A percentile compares a stretch with the other conserved stretches of the same genome.
phyloP scores from a whole-genome alignment of 129 eudicot species.

The Saussurea involucrata region DNA sequence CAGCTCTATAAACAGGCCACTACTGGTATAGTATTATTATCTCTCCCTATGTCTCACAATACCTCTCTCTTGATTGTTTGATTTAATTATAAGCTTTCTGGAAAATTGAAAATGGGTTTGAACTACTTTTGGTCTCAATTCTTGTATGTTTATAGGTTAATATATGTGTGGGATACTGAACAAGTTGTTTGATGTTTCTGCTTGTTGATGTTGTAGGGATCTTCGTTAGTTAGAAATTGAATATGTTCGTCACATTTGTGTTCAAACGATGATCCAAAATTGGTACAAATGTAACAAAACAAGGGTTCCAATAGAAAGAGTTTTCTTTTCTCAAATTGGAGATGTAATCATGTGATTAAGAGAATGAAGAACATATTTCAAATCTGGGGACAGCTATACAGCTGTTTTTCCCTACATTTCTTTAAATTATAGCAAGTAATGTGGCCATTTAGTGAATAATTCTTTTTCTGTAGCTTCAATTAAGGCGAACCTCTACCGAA shows the following conservation, averaged over 20 bases:
- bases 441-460: not conserved
- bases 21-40: constrained; percentile 32
- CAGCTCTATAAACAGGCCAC: constrained; percentile 88
- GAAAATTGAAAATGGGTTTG: not conserved
- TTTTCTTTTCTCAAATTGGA: not conserved
- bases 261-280: not conserved
- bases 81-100: constrained; percentile 10
- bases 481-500: not conserved
- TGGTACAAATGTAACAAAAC: not conserved
- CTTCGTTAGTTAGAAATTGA: not conserved
- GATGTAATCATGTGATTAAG: not conserved
- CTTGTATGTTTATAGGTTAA: not conserved
- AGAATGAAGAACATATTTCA: not conserved
- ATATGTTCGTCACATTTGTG: not conserved
- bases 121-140: not conserved
- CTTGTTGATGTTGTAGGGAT: not conserved
- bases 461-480: not conserved
- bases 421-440: not conserved
- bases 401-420: not conserved
- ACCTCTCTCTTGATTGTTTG: not conserved
- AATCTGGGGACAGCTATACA: not conserved
- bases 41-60: not conserved
- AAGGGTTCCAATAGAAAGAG: not conserved
- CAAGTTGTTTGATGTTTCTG: not conserved
- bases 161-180: not conserved